phyloP scores from a whole-genome alignment of 208 protist species.

The Acanthamoeba sp. region DNA sequence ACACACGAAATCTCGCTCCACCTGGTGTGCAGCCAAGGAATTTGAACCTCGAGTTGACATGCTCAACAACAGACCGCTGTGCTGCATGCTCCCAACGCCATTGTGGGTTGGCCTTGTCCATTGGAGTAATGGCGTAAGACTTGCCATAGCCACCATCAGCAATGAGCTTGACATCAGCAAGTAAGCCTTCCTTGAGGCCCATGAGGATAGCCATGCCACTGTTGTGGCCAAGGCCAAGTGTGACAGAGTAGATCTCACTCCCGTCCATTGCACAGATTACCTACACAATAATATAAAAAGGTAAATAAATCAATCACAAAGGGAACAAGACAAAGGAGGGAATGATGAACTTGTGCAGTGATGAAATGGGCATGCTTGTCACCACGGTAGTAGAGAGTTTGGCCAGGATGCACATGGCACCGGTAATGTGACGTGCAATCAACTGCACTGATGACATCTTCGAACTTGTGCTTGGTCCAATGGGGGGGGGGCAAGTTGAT shows the following conservation, averaged over 20 bases:
- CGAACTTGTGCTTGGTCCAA: constrained; percentile 47
- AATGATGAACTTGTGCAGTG: constrained; percentile 25
- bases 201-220: constrained; percentile 27
- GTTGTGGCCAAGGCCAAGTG: constrained; percentile 54
- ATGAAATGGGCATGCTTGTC: constrained; percentile 47
- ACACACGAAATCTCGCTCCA: background rate
- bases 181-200: constrained; percentile 3
- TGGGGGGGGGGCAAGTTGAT: constrained; percentile 16
- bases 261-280: constrained; percentile 51
- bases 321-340: background rate
- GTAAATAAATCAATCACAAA: background rate
- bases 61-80: constrained; percentile 30
- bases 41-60: background rate
- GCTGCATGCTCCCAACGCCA: constrained; percentile 10
- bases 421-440: constrained; percentile 50
- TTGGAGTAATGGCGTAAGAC: constrained; percentile 18
- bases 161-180: background rate
- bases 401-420: constrained; percentile 58
- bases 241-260: constrained; percentile 44
- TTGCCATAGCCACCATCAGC: constrained; percentile 54
- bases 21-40: background rate
- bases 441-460: constrained; percentile 18
- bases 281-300: constrained; percentile 25
- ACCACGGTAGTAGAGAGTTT: constrained; percentile 46
- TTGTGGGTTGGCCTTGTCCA: constrained; percentile 11